Conservation (phyloP, 805 yeast species). For the Schwanniomyces vanrijiae region DNA sequence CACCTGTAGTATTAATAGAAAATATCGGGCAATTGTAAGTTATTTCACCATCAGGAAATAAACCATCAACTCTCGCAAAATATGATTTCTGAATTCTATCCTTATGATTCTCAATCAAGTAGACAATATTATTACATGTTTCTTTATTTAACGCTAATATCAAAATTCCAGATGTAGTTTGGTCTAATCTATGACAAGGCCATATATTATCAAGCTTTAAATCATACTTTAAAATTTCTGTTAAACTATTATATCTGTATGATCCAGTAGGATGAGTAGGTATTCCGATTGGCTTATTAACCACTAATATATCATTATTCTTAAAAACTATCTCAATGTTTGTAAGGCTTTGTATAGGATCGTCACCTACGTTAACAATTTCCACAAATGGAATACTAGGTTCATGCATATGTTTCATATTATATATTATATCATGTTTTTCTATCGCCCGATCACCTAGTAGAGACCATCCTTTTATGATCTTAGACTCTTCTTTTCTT, state of each 20-base stretch:
- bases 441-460: slow-evolving; percentile 12
- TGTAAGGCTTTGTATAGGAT: not conserved
- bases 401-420: slow-evolving; percentile 45
- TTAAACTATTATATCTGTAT: slow-evolving; percentile 42
- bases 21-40: slow-evolving; percentile 42
- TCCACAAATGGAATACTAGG: slow-evolving; percentile 31
- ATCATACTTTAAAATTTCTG: slow-evolving; percentile 40
- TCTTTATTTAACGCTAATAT: slow-evolving; percentile 40
- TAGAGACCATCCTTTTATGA: slow-evolving; percentile 20
- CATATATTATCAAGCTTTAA: slow-evolving; percentile 27
- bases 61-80: slow-evolving; percentile 43
- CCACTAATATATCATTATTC: slow-evolving; percentile 39
- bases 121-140: slow-evolving; percentile 31
- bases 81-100: slow-evolving; percentile 39
- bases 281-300: slow-evolving; percentile 52
- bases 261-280: slow-evolving; percentile 56
- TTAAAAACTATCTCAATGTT: slow-evolving; percentile 29
- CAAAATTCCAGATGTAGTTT: slow-evolving; percentile 51
- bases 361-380: not conserved
- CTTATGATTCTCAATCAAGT: slow-evolving; percentile 27
- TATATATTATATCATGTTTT: slow-evolving; percentile 28
- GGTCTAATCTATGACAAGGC: slow-evolving; percentile 52
- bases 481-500: slow-evolving; percentile 10
- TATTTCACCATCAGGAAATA: slow-evolving; percentile 33
- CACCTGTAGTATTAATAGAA: slow-evolving; percentile 31